Percentiles rank a stretch among this genome's conserved stretches.
Evolutionary conservation across 2,329 filamentous ascomycete species (phyloP).

Genomic region (Clarireedia monteithiana): DNA sequence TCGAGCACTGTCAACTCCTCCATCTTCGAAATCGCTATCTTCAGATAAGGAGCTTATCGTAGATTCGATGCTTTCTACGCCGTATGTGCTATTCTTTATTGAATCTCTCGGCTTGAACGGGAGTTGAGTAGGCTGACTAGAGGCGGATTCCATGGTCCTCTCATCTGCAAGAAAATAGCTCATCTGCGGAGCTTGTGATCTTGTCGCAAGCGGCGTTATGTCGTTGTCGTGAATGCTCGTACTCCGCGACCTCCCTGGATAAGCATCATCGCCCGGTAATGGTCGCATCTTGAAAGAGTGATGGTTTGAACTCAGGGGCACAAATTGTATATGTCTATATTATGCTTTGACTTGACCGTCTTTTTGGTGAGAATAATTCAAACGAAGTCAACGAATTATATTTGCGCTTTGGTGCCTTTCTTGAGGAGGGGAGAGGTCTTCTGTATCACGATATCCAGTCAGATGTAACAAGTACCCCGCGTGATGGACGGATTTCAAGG

Average conservation of each 20-base stretch:
- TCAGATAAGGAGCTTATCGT: constrained; percentile 27
- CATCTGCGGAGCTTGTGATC: constrained; percentile 37
- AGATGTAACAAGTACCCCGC: too few relatives aligned
- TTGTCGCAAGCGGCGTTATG: constrained; percentile 29
- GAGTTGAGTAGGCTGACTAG: constrained; percentile 27
- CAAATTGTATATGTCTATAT: constrained; percentile 10
- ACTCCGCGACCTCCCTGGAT: constrained; percentile 32
- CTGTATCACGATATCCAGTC: too few relatives aligned
- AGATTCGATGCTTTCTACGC: constrained; percentile 29
- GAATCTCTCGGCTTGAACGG: constrained; percentile 29
- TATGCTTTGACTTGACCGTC: constrained; percentile 9
- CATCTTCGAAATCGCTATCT: constrained; percentile 25
- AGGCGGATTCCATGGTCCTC: constrained; percentile 37
- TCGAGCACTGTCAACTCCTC: constrained; percentile 18
- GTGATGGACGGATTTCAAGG: too few relatives aligned
- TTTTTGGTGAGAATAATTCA: too few relatives aligned
- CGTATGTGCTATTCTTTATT: constrained; percentile 29
- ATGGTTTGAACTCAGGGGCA: background rate
- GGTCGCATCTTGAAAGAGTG: constrained; percentile 35
- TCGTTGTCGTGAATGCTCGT: constrained; percentile 32
- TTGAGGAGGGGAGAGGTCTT: background rate
- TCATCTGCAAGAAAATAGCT: constrained; percentile 46
- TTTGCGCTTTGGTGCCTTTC: background rate
- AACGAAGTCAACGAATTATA: too few relatives aligned
- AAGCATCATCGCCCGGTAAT: constrained; percentile 38